Evolutionary conservation across 2,329 filamentous ascomycete species (phyloP).

Genomic region (Pseudogymnoascus sp.): DNA sequence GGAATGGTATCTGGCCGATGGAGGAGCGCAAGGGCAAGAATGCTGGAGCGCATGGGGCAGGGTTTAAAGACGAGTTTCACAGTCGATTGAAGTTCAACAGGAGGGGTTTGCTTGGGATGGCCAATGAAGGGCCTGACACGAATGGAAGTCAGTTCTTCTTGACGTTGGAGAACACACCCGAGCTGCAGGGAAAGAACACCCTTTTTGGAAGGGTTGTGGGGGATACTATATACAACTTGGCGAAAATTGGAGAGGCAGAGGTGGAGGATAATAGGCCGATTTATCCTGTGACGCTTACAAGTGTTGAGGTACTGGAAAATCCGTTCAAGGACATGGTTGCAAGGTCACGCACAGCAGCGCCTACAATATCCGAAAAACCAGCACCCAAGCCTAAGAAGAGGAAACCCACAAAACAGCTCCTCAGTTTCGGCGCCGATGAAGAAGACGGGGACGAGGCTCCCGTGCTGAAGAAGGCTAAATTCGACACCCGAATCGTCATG

Average conservation of each 20-base stretch:
- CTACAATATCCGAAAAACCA: slow-evolving; percentile 36
- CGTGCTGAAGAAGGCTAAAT: slow-evolving; percentile 66
- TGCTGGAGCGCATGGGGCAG: slow-evolving; percentile 48
- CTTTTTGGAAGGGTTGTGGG: slow-evolving; percentile 87
- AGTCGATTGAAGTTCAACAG: slow-evolving; percentile 87
- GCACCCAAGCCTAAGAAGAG: slow-evolving; percentile 58
- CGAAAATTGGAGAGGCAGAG: slow-evolving; percentile 87
- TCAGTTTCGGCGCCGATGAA: slow-evolving; percentile 67
- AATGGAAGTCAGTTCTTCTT: slow-evolving; percentile 98
- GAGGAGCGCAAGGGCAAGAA: slow-evolving; percentile 55
- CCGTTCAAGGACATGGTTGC: slow-evolving; percentile 76
- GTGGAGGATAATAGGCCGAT: slow-evolving; percentile 74
- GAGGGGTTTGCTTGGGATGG: slow-evolving; percentile 88
- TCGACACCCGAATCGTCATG: slow-evolving; percentile 66
- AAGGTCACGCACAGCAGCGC: slow-evolving; percentile 48
- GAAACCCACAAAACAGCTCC: slow-evolving; percentile 64
- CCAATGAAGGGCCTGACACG: slow-evolving; percentile 73
- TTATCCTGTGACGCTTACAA: slow-evolving; percentile 73
- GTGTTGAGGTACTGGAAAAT: slow-evolving; percentile 68
- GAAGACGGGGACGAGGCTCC: slow-evolving; percentile 47
- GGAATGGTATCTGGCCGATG: slow-evolving; percentile 40
- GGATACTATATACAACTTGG: slow-evolving; percentile 91
- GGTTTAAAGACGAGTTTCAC: slow-evolving; percentile 81
- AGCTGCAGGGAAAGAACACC: slow-evolving; percentile 84
- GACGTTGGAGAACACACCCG: slow-evolving; percentile 74